Conservation (phyloP, 2,329 filamentous ascomycete genomes). For the Fusarium sp. region DNA sequence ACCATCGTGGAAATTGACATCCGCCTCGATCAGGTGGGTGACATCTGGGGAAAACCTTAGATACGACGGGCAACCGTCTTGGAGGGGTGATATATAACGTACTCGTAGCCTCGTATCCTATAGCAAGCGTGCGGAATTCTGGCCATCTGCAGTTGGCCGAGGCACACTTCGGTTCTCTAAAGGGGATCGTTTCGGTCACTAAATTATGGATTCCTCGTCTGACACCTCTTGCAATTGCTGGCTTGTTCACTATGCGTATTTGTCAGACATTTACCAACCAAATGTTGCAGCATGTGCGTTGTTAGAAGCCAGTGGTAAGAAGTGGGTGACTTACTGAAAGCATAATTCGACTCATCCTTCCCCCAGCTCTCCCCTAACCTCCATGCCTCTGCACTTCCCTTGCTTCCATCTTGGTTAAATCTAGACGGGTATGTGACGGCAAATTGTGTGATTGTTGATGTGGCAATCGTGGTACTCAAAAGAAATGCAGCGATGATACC, state of each 20-base stretch:
- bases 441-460: slow-evolving; percentile 10
- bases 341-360: background rate
- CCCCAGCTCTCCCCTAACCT: background rate
- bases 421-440: slow-evolving; percentile 1
- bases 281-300: background rate
- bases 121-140: background rate
- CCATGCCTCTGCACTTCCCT: slow-evolving; percentile 3
- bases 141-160: slow-evolving; percentile 2
- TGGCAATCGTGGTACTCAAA: slow-evolving; percentile 3
- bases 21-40: background rate
- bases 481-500: slow-evolving; percentile 11
- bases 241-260: background rate
- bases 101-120: background rate
- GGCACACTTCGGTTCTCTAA: background rate
- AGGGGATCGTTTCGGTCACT: background rate
- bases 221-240: background rate
- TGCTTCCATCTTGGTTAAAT: background rate
- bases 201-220: background rate
- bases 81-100: background rate
- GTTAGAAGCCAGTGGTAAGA: background rate
- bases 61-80: background rate
- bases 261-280: background rate
- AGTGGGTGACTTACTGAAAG: background rate
- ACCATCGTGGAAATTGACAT: background rate
- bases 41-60: background rate